phyloP scores from a whole-genome alignment of 1,139 yeast genomes.

The Debaryomyces udenii region DNA sequence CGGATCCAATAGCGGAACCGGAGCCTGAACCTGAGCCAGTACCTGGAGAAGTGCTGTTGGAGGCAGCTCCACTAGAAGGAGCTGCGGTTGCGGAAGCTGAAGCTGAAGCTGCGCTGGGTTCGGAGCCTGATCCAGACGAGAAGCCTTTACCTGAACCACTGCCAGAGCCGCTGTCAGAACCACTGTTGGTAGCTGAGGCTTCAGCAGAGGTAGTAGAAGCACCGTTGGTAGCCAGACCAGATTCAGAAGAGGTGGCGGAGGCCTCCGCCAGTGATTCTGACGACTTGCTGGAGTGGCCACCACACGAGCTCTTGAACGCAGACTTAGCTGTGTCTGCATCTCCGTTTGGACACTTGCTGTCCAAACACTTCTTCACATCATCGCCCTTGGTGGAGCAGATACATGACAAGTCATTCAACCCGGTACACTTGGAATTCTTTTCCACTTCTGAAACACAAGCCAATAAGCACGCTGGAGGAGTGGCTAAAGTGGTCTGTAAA shows the following conservation, averaged over 20 bases:
- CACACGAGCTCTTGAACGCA: conserved; percentile 59
- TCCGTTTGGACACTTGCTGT: conserved; percentile 65
- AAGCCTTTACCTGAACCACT: conserved; percentile 9
- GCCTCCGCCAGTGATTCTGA: conserved; percentile 10
- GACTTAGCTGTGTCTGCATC: conserved; percentile 57
- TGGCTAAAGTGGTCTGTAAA: conserved; percentile 56
- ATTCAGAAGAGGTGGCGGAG: conserved; percentile 11
- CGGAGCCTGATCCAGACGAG: conserved; percentile 8
- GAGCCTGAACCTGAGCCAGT: conserved; percentile 3
- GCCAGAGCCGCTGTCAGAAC: conserved; percentile 7
- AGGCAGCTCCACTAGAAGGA: conserved; percentile 1
- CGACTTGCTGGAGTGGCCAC: conserved; percentile 31
- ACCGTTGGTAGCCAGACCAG: conserved; percentile 10
- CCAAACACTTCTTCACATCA: conserved; percentile 61
- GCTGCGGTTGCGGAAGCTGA: conserved; percentile 15
- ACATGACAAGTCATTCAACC: conserved; percentile 66
- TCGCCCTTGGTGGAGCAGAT: conserved; percentile 58
- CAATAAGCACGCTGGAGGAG: conserved; percentile 88
- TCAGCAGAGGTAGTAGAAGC: conserved; percentile 12
- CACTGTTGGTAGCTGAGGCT: conserved; percentile 1
- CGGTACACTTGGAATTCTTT: conserved; percentile 54
- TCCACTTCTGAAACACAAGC: conserved; percentile 82
- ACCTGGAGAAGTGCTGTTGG: not conserved
- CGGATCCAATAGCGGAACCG: conserved; percentile 6
- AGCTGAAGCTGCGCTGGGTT: conserved; percentile 11